Evolutionary conservation across 2,329 filamentous ascomycete genomes (phyloP), one percentile per base, ranked within the genome.

Genomic region (Diaporthe amygdali): DNA sequence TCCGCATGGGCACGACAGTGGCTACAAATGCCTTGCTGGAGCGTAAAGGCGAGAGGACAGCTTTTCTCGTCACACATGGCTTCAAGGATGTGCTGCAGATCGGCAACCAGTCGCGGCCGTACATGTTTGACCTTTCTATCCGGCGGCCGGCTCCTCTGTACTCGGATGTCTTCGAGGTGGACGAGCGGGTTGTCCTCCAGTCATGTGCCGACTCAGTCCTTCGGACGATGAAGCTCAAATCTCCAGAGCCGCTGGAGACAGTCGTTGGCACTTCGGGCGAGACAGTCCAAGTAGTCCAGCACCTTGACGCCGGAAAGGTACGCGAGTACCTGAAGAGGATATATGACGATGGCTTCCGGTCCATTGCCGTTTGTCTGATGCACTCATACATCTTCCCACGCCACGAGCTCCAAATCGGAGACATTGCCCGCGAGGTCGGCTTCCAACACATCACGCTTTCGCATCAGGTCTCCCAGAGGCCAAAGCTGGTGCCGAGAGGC

Each of bases 391-490:
- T 76, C 2, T 81, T 77, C 49, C 78, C 79, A 1, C 75, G 79
- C 25, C 71, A 72, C 39, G 63, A 66, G 78, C 90, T 91, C 1
- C 78, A 93, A 52, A 86, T 97, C 37, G 94, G 93, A 20, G 88
- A 85, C 73, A 84, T 96, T 59, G 94, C 94, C 1, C 87, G 84
- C 71, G 91, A 95, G 9, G 90, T 96, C 74, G 94, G 94, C 1
- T 95, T 95, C 77, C 83, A 90, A 70, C 93, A 96, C 79, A 92
- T 96, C 72, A 94, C 92, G 64, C 84, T 94, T 27, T 93, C 91
- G 72, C 91, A 93, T 76, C 89, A 93, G 79, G 85, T 94, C 52
- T 93, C 94, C 91, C 93, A 91, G 6, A 93, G 94, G 92, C 93
- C 94, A 80, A 94, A 94, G 79, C 83, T 94, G 27, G 89, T 93